Percentiles rank a stretch among this genome's conserved stretches.
phyloP scores from a whole-genome alignment of 306 rosid species.

The Castanea sativa region DNA sequence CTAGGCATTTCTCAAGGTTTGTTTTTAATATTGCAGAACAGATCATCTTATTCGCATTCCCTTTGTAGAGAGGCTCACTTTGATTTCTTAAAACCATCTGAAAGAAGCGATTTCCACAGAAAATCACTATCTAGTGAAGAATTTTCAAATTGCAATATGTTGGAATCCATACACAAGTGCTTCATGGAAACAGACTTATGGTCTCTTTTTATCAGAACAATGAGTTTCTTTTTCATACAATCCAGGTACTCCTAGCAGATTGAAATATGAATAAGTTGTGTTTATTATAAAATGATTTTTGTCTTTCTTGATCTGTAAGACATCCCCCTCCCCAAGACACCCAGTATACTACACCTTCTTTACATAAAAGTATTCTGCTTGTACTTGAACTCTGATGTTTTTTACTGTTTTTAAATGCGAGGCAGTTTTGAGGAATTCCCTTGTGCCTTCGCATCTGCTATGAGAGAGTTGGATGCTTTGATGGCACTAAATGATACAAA shows the following conservation, averaged over 20 bases:
- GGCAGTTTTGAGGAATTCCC: slow-evolving; percentile 72
- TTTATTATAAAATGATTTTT: background rate
- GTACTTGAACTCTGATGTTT: slow-evolving; percentile 17
- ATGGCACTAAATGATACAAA: slow-evolving; percentile 64
- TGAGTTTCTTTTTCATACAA: slow-evolving; percentile 71
- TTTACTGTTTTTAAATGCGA: slow-evolving; percentile 16
- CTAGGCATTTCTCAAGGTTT: slow-evolving; percentile 28
- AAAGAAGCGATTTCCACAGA: slow-evolving; percentile 26
- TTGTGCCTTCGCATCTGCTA: slow-evolving; percentile 50
- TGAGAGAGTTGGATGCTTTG: slow-evolving; percentile 62
- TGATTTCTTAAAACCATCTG: slow-evolving; percentile 47
- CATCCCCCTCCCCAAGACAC: too few relatives aligned
- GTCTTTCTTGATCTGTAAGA: background rate
- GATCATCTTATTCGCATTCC: slow-evolving; percentile 49
- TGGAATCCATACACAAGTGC: slow-evolving; percentile 30
- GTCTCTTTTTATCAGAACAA: slow-evolving; percentile 64
- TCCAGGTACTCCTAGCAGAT: slow-evolving; percentile 59
- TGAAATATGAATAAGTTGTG: background rate
- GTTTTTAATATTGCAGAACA: slow-evolving; percentile 69
- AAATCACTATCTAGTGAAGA: slow-evolving; percentile 28
- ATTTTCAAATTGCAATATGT: slow-evolving; percentile 17
- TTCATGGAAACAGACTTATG: slow-evolving; percentile 44
- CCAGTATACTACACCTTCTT: too few relatives aligned
- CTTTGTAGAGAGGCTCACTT: slow-evolving; percentile 35
- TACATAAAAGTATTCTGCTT: background rate